Base-by-base conservation (phyloP, 2,329 filamentous ascomycete species). In the Trichoderma semiorbis region DNA sequence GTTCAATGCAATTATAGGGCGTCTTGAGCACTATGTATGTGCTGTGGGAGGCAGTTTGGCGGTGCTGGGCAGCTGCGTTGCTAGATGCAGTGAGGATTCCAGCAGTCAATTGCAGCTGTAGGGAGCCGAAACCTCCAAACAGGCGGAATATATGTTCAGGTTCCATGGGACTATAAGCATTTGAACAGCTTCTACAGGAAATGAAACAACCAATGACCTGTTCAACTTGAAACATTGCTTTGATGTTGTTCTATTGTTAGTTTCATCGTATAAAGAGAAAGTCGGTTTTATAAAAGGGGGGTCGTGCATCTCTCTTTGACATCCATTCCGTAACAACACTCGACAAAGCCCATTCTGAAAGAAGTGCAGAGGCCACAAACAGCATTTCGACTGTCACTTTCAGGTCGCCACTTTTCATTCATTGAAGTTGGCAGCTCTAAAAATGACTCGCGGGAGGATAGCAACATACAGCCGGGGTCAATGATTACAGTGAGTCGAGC, bases 41-140 rank as follows among this genome's bases (percentile, higher is more conserved):
- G 14, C 65, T 68, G 53, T n/a, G n/a, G 53, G 5, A 60, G 10
- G 26, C 2, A 11, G 16, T 28, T 62, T 50, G 7, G 63, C 32
- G 57, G 55, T 57, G 39, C 55, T 62, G 21, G 64, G 55, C 70
- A 58, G 57, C 64, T 68, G 70, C 34, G 47, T 53, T 16, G 5
- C 34, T 36, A 5, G 5, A 24, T 34, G 57, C 16, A 53, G 26
- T 18, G 32, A 30, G 24, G 34, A 36, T 69, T 14, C 14, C n/a
- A 26, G 28, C 47, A 28, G 39, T 58, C 26, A 58, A 58, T 10
- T 24, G 28, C 39, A 34, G 34, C 55, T 50, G 66, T 43, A 12
- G 55, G 7, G 16, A n/a, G 53, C 57, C 66, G 50, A 50, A 1
- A 1, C 21, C 36, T 53, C n/a, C 47, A 65, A 65, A 65, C 62